phyloP scores from a whole-genome alignment of 139 green algal genomes.

The Auxenochlorella pyrenoidosa region DNA sequence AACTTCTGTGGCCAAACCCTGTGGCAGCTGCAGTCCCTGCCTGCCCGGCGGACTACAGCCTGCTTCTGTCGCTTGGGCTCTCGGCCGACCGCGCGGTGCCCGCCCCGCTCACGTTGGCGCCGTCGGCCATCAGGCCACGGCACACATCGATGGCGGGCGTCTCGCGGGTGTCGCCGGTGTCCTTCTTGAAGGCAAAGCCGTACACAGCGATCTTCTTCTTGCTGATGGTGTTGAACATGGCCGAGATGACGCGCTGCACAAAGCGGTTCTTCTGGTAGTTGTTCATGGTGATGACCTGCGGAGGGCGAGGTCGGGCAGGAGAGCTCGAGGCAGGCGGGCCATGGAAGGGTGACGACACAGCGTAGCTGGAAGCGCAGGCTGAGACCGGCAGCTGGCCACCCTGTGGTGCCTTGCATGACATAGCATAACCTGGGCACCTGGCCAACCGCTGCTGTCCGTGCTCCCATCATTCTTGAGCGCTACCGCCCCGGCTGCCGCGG shows the following conservation, averaged over 20 bases:
- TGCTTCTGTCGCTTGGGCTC: too few relatives aligned
- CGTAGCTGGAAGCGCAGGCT: too few relatives aligned
- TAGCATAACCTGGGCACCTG: too few relatives aligned
- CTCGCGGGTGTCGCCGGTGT: constrained; percentile 96
- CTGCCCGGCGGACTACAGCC: too few relatives aligned
- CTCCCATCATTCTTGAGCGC: background rate
- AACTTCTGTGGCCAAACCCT: too few relatives aligned
- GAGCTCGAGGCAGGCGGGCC: background rate
- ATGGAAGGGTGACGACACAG: too few relatives aligned
- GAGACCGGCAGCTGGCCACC: too few relatives aligned
- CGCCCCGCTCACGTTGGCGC: constrained; percentile 47
- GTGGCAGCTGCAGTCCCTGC: too few relatives aligned
- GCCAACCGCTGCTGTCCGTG: background rate
- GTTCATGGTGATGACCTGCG: constrained; percentile 93
- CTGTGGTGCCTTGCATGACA: too few relatives aligned
- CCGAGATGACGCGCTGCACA: constrained; percentile 92
- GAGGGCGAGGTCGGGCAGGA: background rate
- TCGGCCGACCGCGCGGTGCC: too few relatives aligned
- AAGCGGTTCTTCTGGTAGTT: constrained; percentile 99
- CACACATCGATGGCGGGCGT: constrained; percentile 99
- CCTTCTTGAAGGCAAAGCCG: constrained; percentile 99
- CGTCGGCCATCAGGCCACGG: constrained; percentile 62
- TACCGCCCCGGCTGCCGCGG: background rate
- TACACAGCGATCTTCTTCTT: constrained; percentile 96
- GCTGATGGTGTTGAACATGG: constrained; percentile 99